Evolutionary conservation across 208 protist species (phyloP).

Genomic region (Leishmania tarentolae): DNA sequence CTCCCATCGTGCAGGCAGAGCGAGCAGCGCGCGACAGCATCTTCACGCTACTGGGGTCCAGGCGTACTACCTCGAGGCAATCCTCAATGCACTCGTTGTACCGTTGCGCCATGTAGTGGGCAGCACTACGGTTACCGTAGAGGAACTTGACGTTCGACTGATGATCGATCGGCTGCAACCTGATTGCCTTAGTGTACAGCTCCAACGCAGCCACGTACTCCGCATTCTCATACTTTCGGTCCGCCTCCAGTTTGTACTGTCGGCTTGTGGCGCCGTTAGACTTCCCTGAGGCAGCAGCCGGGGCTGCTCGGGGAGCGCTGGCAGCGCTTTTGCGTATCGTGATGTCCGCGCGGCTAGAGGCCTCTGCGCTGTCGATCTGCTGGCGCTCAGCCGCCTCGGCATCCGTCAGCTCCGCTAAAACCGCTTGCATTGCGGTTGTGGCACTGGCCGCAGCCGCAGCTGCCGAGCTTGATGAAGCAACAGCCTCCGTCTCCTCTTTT

Average conservation of each 20-base stretch:
- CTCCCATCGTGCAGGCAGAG: conserved; percentile 78
- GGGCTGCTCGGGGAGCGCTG: neutral
- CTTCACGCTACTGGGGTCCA: conserved; percentile 75
- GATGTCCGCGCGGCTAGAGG: neutral
- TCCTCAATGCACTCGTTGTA: conserved; percentile 83
- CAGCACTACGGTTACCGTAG: conserved; percentile 89
- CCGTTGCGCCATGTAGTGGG: conserved; percentile 85
- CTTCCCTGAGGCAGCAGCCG: neutral
- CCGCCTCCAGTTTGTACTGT: conserved; percentile 76
- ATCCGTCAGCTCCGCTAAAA: conserved; percentile 31
- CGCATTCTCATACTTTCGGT: conserved; percentile 81
- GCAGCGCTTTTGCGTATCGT: conserved; percentile 1
- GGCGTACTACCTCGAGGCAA: conserved; percentile 72
- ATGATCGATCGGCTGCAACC: conserved; percentile 61
- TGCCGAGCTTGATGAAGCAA: neutral
- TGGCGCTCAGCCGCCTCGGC: conserved; percentile 44
- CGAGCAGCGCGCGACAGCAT: conserved; percentile 79
- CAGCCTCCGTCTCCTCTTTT: conserved; percentile 12
- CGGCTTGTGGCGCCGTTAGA: conserved; percentile 40
- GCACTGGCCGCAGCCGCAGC: neutral
- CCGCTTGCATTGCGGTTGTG: neutral
- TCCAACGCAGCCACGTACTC: conserved; percentile 85
- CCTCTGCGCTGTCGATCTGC: conserved; percentile 18
- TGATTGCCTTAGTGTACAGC: conserved; percentile 86
- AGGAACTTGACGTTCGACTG: conserved; percentile 62